Base-by-base conservation (phyloP, 768 basidiomycete species). In the Leccinum subtestaceum region DNA sequence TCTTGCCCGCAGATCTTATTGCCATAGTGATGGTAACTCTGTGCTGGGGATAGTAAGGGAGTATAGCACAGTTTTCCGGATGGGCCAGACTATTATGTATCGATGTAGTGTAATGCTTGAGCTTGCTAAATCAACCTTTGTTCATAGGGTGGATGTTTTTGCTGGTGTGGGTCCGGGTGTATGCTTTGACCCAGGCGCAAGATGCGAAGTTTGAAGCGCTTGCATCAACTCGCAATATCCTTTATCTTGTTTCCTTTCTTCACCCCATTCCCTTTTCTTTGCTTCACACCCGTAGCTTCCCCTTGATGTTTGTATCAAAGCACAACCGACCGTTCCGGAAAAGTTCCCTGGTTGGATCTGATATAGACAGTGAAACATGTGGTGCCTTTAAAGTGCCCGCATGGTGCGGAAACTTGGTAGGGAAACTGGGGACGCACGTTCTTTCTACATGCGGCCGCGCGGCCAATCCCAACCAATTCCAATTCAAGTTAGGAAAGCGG, bases 1-100 rank as follows among this genome's bases (percentile, higher is more conserved):
- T 56, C 1, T 57, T 55, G 7, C 6, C 13, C 25, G 19, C 29
- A 71, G 70, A 59, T 71, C 27, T 34, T 71, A 56, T 61, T 72
- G 32, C 69, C 69, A 27, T 71, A 70, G 59, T 19, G 8, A 11
- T 43, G 6, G 3, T 43, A 34, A 34, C 34, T 34, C 40, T 13
- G 32, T 34, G 10, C n/a, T 43, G 9, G 0, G 38, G 38, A n/a
- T 9, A 43, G 8, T 7, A 7, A n/a, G 17, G 38, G 34, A 13
- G 10, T 31, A 31, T 38, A 38, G 36, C 6, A 38, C 36, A 17
- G n/a, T 19, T 43, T 43, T 11, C n/a, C 40, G 5, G n/a, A 43
- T 43, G 40, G 27, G 27, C 6, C 17, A n/a, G 40, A 43, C n/a
- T 43, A 43, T 43, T 43, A 19, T 43, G 40, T 43, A 43, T 43